Conservation (phyloP, 73 alveolate species). For the Effrenium voratum region DNA sequence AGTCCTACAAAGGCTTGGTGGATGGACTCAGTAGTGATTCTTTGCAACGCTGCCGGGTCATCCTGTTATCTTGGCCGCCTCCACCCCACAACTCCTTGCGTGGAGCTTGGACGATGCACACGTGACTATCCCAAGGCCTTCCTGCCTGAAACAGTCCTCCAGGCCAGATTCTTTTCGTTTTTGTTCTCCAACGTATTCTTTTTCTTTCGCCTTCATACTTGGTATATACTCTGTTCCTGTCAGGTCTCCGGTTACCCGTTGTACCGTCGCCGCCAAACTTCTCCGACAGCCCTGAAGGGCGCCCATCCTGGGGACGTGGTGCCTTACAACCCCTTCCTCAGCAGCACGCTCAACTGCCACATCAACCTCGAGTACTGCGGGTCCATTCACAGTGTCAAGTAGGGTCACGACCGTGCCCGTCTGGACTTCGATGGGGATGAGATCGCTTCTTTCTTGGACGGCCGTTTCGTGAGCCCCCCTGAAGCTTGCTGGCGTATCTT, state of each 20-base stretch:
- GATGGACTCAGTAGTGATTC: neutral
- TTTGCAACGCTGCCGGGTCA: neutral
- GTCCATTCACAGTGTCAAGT: constrained; percentile 8
- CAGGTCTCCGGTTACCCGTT: neutral
- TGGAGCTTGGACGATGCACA: neutral
- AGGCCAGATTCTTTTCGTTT: neutral
- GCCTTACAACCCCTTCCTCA: neutral
- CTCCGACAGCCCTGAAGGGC: neutral
- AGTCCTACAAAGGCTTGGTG: neutral
- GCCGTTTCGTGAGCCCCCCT: too few species aligned
- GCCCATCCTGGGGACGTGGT: neutral
- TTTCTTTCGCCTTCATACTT: too few species aligned
- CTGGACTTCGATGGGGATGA: constrained; percentile 30
- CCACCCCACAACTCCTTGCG: neutral
- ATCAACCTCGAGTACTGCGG: constrained; percentile 12
- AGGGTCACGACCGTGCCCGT: constrained; percentile 31
- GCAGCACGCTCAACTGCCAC: neutral
- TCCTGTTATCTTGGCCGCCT: neutral
- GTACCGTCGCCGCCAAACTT: constrained; percentile 43
- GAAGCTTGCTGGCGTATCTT: constrained; percentile 53
- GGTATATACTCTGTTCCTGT: too few species aligned
- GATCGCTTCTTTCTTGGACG: neutral
- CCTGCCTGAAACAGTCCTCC: neutral
- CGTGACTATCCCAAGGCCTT: neutral
- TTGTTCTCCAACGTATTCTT: neutral